A percentile compares a stretch with the other conserved stretches of the same genome.
These are phyloP conservation scores for Peribolospora baueri DNA, from an alignment of 768 basidiomycete species.

Conservation along the genomic window DNA sequence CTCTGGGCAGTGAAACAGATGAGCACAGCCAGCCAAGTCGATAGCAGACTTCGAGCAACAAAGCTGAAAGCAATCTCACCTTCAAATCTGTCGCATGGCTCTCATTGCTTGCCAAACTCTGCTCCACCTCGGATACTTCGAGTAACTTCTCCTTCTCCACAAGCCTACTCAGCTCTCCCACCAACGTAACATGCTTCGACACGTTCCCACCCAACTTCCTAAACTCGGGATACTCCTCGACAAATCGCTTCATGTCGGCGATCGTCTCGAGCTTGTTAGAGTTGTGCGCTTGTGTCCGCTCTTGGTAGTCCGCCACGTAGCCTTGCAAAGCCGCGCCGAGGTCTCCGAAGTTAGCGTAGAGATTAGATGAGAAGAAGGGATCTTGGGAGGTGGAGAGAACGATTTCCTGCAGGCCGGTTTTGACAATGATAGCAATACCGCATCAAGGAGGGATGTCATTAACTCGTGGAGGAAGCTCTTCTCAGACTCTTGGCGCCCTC, in stretches of 20 bases:
- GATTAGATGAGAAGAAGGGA: constrained; percentile 74
- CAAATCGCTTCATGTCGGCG: constrained; percentile 67
- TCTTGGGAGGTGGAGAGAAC: constrained; percentile 70
- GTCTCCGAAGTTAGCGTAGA: constrained; percentile 85
- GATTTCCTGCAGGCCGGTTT: constrained; percentile 40
- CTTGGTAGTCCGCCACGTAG: constrained; percentile 69
- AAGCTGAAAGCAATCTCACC: constrained; percentile 25
- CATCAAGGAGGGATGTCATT: too few relatives aligned
- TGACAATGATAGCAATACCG: too few relatives aligned
- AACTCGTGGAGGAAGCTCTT: too few relatives aligned
- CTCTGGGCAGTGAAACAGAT: constrained; percentile 26
- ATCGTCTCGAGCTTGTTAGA: constrained; percentile 77
- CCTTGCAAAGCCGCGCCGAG: constrained; percentile 71
- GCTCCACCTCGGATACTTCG: constrained; percentile 82
- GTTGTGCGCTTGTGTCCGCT: constrained; percentile 19
- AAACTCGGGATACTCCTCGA: constrained; percentile 97
- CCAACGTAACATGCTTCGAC: constrained; percentile 90
- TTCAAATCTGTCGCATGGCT: constrained; percentile 54
- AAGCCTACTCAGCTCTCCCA: constrained; percentile 79
- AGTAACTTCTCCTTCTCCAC: constrained; percentile 66
- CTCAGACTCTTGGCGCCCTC: too few relatives aligned
- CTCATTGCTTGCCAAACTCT: constrained; percentile 76
- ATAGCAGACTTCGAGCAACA: neutral
- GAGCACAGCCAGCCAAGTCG: neutral
- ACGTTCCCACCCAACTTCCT: constrained; percentile 90